Base-by-base conservation (phyloP, 2,329 filamentous ascomycete genomes). In the Cordyceps javanica region DNA sequence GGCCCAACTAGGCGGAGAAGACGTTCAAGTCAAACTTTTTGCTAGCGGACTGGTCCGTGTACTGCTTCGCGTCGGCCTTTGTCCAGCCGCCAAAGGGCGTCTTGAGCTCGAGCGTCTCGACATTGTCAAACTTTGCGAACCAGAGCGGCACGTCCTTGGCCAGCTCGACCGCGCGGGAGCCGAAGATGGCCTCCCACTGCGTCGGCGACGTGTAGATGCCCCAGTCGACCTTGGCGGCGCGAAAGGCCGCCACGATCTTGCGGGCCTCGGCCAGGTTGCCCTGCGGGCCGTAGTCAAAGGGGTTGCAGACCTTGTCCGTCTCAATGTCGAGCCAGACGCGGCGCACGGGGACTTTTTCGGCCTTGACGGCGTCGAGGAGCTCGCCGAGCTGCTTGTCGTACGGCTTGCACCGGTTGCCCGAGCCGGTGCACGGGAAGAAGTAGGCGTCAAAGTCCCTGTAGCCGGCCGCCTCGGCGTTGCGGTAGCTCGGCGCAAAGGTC, bases 171-270 rank as follows among this genome's bases (percentile, higher is more conserved):
- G 1, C 13, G 21, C 21, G 39, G 32, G 52, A 52, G 32, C 58
- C 58, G 38, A 59, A 59, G 28, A 59, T 56, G n/a, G 13, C 28
- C 42, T 39, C 30, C 58, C 58, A 59, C 39, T 51, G 32, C n/a
- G 44, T 42, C 16, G 51, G 49, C 26, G 52, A 56, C 16, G 44
- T 50, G 48, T 59, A 59, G 32, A 59, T 52, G 45, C 58, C 58
- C 38, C 56, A 55, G n/a, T 55, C 52, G 38, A 11, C 13, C 39
- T 48, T 48, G 5, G 56, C 45, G 21, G 11, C 23, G 46, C 56
- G 56, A 19, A 58, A 41, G 13, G 52, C 58, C 8, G n/a, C 36
- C n/a, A 59, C 36, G 7, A 59, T 97, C 46, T 59, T 52, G 52
- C 42, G 52, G n/a, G 58, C 58, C 58, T 52, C 46, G 23, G 25